Evolutionary conservation across 192 early-diverging fungal genomes (phyloP).

Genomic region (Gamsiella multidivaricata): DNA sequence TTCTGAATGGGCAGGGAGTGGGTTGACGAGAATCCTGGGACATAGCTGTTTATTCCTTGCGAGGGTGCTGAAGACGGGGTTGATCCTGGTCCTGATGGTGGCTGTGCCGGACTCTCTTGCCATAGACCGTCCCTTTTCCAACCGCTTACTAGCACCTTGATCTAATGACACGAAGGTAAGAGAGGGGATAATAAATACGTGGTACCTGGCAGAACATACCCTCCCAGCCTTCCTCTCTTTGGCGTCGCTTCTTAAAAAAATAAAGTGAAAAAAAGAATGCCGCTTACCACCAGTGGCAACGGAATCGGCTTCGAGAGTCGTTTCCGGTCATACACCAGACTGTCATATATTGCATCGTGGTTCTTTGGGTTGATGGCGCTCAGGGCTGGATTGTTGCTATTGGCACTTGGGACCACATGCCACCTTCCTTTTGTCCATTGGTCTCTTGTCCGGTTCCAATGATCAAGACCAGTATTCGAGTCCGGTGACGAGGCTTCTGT

Average conservation of each 20-base stretch:
- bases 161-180: no score
- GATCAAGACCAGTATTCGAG: slow-evolving; percentile 48
- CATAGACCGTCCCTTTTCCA: slow-evolving; percentile 68
- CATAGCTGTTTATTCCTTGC: slow-evolving; percentile 20
- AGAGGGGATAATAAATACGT: not conserved
- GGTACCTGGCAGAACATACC: no score
- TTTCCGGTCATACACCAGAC: slow-evolving; percentile 55
- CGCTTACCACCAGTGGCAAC: slow-evolving; percentile 58
- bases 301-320: slow-evolving; percentile 60
- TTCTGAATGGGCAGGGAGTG: slow-evolving; percentile 17
- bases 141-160: slow-evolving; percentile 62
- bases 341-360: slow-evolving; percentile 58
- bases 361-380: slow-evolving; percentile 38
- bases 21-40: slow-evolving; percentile 48
- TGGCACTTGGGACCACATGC: slow-evolving; percentile 35
- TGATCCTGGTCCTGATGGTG: slow-evolving; percentile 20
- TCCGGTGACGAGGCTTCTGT: not conserved
- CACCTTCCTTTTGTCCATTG: slow-evolving; percentile 55
- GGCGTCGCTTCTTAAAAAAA: no score
- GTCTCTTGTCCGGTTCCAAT: slow-evolving; percentile 61
- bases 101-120: slow-evolving; percentile 56
- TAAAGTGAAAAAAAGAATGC: not conserved
- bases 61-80: slow-evolving; percentile 19
- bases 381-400: slow-evolving; percentile 45
- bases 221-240: no score